Evolutionary conservation across 2,329 filamentous ascomycete genomes (phyloP).

Genomic region (Gliomastix tumulicola): DNA sequence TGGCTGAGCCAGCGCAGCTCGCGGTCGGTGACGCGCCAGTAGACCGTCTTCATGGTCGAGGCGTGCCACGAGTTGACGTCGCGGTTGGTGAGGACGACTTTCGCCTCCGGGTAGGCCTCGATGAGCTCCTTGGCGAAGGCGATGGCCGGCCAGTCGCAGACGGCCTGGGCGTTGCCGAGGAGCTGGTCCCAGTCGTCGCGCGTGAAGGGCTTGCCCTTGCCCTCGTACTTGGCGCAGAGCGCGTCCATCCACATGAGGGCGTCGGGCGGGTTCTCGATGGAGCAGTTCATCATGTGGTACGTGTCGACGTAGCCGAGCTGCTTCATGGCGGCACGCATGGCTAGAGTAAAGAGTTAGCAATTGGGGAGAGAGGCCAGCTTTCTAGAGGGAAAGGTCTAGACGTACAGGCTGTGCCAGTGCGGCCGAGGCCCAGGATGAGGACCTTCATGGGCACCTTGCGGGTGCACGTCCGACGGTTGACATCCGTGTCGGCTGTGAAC

Average conservation of each 20-base stretch:
- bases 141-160: conserved; percentile 63
- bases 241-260: conserved; percentile 66
- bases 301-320: conserved; percentile 60
- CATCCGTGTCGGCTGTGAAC: conserved; percentile 60
- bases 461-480: conserved; percentile 58
- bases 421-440: conserved; percentile 60
- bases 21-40: conserved; percentile 59
- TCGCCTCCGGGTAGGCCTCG: conserved; percentile 65
- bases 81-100: conserved; percentile 61
- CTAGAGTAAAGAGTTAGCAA: conserved; percentile 21
- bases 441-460: conserved; percentile 67
- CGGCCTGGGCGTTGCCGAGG: conserved; percentile 57
- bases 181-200: conserved; percentile 64
- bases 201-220: conserved; percentile 38
- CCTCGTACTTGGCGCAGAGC: conserved; percentile 43
- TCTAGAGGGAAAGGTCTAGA: background rate
- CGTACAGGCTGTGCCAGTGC: conserved; percentile 63
- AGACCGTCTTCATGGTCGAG: conserved; percentile 60
- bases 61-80: conserved; percentile 58
- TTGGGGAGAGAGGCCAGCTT: background rate
- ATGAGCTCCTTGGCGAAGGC: conserved; percentile 65
- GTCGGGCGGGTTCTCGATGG: conserved; percentile 52
- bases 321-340: conserved; percentile 58
- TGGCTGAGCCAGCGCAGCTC: conserved; percentile 34
- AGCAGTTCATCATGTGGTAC: conserved; percentile 69